phyloP scores from a whole-genome alignment of 1,284 basidiomycete species.

The Puccinia polysora region DNA sequence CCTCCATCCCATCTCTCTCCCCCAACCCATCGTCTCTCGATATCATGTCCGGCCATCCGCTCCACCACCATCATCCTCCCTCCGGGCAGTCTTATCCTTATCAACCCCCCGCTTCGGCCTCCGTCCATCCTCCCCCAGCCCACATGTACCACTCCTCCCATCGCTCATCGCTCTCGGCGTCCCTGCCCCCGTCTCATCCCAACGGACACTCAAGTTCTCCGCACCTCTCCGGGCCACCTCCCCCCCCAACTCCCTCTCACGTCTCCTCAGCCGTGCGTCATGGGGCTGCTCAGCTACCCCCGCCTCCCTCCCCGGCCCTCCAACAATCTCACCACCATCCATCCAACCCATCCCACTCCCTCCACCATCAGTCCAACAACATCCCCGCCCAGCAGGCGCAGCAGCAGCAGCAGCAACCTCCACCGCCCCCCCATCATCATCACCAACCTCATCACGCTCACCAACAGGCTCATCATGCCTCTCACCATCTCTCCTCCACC shows the following conservation, averaged over 20 bases:
- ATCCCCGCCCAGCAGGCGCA: too few species aligned
- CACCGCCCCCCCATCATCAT: not conserved
- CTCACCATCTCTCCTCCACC: constrained; percentile 8
- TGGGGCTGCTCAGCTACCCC: not conserved
- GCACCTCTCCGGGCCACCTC: not conserved
- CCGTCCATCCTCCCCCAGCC: not conserved
- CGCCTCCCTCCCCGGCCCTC: not conserved
- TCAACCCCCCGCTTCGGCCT: not conserved
- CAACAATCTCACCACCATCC: constrained; percentile 19
- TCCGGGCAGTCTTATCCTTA: not conserved
- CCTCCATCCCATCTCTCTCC: not conserved
- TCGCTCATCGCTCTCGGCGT: constrained; percentile 11
- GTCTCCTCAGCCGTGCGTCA: not conserved
- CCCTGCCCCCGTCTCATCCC: constrained; percentile 15
- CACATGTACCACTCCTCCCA: constrained; percentile 7
- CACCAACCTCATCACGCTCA: not conserved
- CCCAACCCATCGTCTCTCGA: not conserved
- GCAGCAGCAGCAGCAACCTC: too few species aligned
- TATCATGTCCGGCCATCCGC: constrained; percentile 19
- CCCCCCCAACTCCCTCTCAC: not conserved
- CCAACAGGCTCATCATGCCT: not conserved
- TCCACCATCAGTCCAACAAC: constrained; percentile 29
- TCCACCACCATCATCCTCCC: not conserved
- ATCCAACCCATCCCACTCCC: not conserved
- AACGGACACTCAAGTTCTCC: constrained; percentile 11